A percentile compares a stretch with the other conserved stretches of the same genome.
Evolutionary conservation across 2,329 filamentous ascomycete genomes (phyloP).

Genomic region (Calonectria naviculata): DNA sequence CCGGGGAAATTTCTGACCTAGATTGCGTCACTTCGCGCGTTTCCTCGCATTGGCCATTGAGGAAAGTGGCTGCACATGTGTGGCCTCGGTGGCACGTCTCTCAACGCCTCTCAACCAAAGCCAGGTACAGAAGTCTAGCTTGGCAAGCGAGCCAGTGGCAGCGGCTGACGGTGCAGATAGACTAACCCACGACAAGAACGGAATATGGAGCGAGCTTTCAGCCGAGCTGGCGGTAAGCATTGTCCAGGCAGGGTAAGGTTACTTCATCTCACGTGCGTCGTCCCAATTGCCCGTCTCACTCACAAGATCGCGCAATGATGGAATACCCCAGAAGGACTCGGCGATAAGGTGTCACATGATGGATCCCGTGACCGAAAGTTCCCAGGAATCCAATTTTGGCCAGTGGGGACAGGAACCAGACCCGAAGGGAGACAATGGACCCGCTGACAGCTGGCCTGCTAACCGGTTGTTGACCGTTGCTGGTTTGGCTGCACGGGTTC

Average conservation of each 20-base stretch:
- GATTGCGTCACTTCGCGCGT: constrained; percentile 14
- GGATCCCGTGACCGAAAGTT: constrained; percentile 31
- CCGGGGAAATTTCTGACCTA: not conserved
- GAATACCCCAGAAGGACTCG: not conserved
- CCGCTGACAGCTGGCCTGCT: constrained; percentile 13
- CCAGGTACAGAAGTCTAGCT: not conserved
- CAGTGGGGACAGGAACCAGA: not conserved
- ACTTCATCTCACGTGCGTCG: not conserved
- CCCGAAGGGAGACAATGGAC: not conserved
- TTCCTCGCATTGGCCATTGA: not conserved
- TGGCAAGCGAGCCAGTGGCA: constrained; percentile 9
- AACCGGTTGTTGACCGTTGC: constrained; percentile 2
- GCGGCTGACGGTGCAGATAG: not conserved
- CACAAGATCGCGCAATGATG: not conserved
- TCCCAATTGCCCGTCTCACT: not conserved
- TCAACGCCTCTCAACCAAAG: not conserved
- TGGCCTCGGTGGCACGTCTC: not conserved
- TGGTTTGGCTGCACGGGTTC: not conserved
- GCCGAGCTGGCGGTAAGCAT: not conserved
- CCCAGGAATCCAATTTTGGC: constrained; percentile 8
- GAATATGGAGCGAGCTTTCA: not conserved
- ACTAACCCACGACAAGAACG: not conserved
- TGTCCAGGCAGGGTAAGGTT: not conserved
- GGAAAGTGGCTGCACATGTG: not conserved
- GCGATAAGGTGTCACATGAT: constrained; percentile 30